phyloP scores from a whole-genome alignment of 345 rosid species.

The Mangifera indica region DNA sequence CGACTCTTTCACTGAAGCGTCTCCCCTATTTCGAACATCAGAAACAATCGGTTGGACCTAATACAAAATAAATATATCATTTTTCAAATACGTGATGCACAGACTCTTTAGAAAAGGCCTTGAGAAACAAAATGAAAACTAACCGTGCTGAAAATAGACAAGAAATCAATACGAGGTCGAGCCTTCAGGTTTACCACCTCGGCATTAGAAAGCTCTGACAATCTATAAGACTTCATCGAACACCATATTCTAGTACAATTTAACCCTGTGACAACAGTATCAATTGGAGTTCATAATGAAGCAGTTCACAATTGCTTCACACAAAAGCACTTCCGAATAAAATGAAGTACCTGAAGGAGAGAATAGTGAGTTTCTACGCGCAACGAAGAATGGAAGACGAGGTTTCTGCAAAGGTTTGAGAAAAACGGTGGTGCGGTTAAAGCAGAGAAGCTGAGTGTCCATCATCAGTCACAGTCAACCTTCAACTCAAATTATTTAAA shows the following conservation, averaged over 20 bases:
- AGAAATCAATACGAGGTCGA: constrained; percentile 81
- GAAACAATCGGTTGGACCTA: constrained; percentile 81
- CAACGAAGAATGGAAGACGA: not conserved
- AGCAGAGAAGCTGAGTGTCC: constrained; percentile 30
- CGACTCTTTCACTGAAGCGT: constrained; percentile 79
- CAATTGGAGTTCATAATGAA: too few relatives aligned
- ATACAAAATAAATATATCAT: not conserved
- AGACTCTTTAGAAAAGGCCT: not conserved
- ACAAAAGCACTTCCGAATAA: too few relatives aligned
- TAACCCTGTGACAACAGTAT: constrained; percentile 28
- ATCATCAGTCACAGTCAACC: constrained; percentile 21
- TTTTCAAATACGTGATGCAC: not conserved
- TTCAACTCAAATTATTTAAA: constrained; percentile 16
- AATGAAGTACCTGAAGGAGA: constrained; percentile 13
- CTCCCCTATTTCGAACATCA: constrained; percentile 71
- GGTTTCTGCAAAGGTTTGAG: constrained; percentile 21
- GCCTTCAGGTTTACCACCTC: constrained; percentile 66
- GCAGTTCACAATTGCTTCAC: too few relatives aligned
- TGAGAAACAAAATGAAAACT: constrained; percentile 11
- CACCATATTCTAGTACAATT: constrained; percentile 28
- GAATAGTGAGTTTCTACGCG: not conserved
- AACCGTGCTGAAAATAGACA: constrained; percentile 64
- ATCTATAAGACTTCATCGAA: constrained; percentile 76
- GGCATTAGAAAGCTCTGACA: constrained; percentile 55
- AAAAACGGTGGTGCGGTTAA: constrained; percentile 22